Evolutionary conservation across 1,284 basidiomycete species (phyloP).

Genomic region (Lignosus rhinocerotis): DNA sequence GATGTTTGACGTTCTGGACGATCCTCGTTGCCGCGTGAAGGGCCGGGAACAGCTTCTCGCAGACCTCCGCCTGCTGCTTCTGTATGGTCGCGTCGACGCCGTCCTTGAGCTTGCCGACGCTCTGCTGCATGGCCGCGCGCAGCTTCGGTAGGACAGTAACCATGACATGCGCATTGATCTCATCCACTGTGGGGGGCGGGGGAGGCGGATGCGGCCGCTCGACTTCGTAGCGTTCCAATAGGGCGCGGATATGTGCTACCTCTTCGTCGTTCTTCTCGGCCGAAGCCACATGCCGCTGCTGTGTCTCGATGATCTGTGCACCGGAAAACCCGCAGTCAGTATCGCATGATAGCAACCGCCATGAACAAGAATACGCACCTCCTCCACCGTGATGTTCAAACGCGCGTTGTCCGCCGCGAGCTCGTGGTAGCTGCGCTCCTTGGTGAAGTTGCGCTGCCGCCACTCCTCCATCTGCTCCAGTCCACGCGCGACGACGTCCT

Average conservation of each 20-base stretch:
- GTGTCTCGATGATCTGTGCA: slow-evolving; percentile 2
- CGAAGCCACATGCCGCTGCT: background rate
- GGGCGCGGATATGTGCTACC: slow-evolving; percentile 5
- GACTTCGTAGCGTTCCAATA: background rate
- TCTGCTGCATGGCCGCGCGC: slow-evolving; percentile 6
- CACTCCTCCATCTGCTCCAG: slow-evolving; percentile 6
- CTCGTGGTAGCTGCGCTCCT: slow-evolving; percentile 11
- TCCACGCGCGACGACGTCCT: background rate
- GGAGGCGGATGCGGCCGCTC: slow-evolving; percentile 10
- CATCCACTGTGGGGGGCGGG: slow-evolving; percentile 13
- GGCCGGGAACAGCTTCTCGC: slow-evolving; percentile 10
- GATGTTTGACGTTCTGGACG: slow-evolving; percentile 6
- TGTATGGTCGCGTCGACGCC: slow-evolving; percentile 15
- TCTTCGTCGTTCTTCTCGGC: slow-evolving; percentile 1
- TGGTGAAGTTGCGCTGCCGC: slow-evolving; percentile 3
- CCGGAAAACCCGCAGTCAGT: background rate
- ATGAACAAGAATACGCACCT: background rate
- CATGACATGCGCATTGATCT: slow-evolving; percentile 11
- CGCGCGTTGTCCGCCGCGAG: slow-evolving; percentile 9
- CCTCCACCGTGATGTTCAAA: slow-evolving; percentile 1
- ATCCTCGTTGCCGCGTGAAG: slow-evolving; percentile 11
- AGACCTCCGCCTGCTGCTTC: slow-evolving; percentile 15
- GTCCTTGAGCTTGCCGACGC: slow-evolving; percentile 2
- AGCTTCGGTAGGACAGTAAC: slow-evolving; percentile 8
- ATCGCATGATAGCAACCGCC: background rate